phyloP scores from a whole-genome alignment of 106 monocot genomes.

The Posidonia australis region DNA sequence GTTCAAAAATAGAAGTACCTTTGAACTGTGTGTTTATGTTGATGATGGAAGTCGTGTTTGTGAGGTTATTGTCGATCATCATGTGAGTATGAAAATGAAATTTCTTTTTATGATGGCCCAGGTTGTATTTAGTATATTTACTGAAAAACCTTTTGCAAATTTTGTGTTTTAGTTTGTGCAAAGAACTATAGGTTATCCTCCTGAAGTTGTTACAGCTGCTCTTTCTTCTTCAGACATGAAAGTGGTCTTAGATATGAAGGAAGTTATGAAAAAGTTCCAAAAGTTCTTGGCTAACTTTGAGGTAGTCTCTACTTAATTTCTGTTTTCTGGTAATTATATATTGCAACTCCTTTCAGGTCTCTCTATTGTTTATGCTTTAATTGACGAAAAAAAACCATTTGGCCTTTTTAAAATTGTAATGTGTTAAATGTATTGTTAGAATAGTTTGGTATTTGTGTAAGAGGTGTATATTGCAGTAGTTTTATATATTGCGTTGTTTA shows the following conservation, averaged over 20 bases:
- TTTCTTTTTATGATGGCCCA: background rate
- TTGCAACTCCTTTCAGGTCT: no score
- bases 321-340: background rate
- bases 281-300: conserved; percentile 74
- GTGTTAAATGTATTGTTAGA: background rate
- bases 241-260: conserved; percentile 45
- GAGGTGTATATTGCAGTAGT: no score
- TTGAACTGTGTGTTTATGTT: conserved; percentile 67
- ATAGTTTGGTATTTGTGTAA: background rate
- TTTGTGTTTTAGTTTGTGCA: conserved; percentile 48
- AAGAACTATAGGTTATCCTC: conserved; percentile 56
- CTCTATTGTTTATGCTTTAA: background rate
- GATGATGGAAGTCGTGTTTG: conserved; percentile 97
- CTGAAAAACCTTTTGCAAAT: background rate
- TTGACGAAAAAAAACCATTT: background rate
- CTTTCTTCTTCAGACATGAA: conserved; percentile 49
- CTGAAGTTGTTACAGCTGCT: conserved; percentile 57
- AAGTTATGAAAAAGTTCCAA: conserved; percentile 67
- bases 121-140: background rate
- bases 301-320: conserved; percentile 25
- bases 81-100: conserved; percentile 34
- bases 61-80: conserved; percentile 66
- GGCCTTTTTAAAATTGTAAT: background rate
- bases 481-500: background rate
- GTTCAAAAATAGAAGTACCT: conserved; percentile 42